A percentile compares a stretch with the other conserved stretches of the same genome.
These are phyloP conservation scores for Haematococcus lacustris DNA, from an alignment of 139 green algal genomes.

Conservation along the genomic window DNA sequence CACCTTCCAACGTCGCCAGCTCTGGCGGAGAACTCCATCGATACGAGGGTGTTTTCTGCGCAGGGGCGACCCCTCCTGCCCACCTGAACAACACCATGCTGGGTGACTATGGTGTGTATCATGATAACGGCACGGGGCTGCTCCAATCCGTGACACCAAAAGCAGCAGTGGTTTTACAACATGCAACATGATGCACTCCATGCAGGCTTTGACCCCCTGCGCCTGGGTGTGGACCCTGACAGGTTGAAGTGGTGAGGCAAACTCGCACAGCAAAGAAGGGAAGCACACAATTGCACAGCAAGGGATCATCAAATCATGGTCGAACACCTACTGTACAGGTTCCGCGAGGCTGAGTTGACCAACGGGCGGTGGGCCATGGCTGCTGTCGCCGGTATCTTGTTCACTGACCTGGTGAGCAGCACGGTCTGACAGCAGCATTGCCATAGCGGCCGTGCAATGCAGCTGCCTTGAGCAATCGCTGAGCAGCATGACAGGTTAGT, in stretches of 20 bases:
- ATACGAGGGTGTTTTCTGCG: too few species aligned
- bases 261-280: too few species aligned
- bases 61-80: conserved; percentile 41
- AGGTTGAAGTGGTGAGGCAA: conserved; percentile 53
- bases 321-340: too few species aligned
- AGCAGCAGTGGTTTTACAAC: neutral
- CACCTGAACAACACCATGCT: conserved; percentile 54
- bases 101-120: conserved; percentile 30
- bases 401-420: conserved; percentile 48
- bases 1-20: too few species aligned
- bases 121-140: neutral
- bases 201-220: conserved; percentile 43
- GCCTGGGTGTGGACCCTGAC: conserved; percentile 47
- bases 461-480: too few species aligned
- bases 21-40: too few species aligned
- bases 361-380: conserved; percentile 89
- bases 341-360: conserved; percentile 74
- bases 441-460: too few species aligned
- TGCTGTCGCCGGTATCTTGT: conserved; percentile 78
- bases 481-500: too few species aligned
- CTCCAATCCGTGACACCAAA: neutral
- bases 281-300: too few species aligned
- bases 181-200: neutral
- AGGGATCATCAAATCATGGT: too few species aligned
- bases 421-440: too few species aligned